These are phyloP conservation scores for Diutina pseudorugosa DNA, from an alignment of 1,139 yeast species.

Conservation along the genomic window DNA sequence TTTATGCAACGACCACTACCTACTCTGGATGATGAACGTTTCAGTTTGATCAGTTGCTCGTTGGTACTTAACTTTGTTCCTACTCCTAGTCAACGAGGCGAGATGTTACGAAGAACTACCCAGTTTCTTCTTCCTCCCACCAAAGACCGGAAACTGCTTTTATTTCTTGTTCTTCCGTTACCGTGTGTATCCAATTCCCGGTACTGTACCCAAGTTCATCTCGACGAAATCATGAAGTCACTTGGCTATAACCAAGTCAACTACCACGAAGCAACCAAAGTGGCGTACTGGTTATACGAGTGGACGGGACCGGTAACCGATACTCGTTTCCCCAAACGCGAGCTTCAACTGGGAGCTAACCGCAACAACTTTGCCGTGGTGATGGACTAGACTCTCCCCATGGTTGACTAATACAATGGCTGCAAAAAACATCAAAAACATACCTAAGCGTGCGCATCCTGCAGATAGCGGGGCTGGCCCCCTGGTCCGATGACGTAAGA, in stretches of 20 bases:
- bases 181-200: constrained; percentile 81
- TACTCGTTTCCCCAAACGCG: constrained; percentile 23
- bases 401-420: neutral
- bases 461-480: neutral
- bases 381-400: neutral
- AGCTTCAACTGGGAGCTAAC: constrained; percentile 37
- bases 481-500: neutral
- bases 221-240: constrained; percentile 34
- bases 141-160: constrained; percentile 7
- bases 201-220: constrained; percentile 41
- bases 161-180: constrained; percentile 76
- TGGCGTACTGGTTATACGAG: constrained; percentile 55
- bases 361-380: constrained; percentile 56
- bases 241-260: constrained; percentile 44
- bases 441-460: neutral
- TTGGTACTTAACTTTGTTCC: constrained; percentile 85
- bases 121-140: constrained; percentile 37
- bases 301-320: neutral
- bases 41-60: constrained; percentile 67
- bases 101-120: constrained; percentile 55
- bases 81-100: constrained; percentile 55
- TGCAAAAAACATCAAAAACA: neutral
- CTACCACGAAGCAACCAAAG: constrained; percentile 53
- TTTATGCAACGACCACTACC: constrained; percentile 74
- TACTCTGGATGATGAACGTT: constrained; percentile 24